These are phyloP conservation scores for Akanthomyces lecanii DNA, from an alignment of 2,329 filamentous ascomycete genomes.

Conservation along the genomic window DNA sequence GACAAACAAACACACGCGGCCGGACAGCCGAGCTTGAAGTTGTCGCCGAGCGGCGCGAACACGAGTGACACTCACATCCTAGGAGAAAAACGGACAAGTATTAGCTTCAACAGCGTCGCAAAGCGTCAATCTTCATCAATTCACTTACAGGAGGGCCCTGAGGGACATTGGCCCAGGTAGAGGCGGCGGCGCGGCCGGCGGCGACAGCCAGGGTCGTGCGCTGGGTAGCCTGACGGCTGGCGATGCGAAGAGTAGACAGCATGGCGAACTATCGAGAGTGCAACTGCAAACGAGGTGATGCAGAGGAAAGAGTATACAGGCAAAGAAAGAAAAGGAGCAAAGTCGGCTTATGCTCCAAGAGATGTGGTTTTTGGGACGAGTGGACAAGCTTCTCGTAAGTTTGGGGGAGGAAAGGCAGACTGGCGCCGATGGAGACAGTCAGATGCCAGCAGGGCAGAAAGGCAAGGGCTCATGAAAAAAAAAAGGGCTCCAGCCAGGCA, in stretches of 20 bases:
- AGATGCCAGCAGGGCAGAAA: conserved; percentile 10
- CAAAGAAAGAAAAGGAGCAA: conserved; percentile 3
- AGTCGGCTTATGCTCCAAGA: conserved; percentile 2
- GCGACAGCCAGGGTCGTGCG: conserved; percentile 39
- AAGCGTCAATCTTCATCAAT: not conserved
- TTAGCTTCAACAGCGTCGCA: conserved; percentile 19
- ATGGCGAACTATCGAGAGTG: conserved; percentile 35
- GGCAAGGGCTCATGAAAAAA: not conserved
- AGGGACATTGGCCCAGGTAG: conserved; percentile 85
- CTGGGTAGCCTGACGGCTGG: conserved; percentile 45
- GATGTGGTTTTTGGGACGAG: not conserved
- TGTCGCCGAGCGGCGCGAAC: conserved; percentile 8
- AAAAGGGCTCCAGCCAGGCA: not conserved
- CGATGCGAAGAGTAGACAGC: conserved; percentile 53
- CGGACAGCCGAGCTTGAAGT: conserved; percentile 23
- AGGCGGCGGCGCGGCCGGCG: conserved; percentile 56
- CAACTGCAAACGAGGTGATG: conserved; percentile 15
- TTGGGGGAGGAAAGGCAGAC: not conserved
- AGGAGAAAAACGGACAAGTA: conserved; percentile 8
- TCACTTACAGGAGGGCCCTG: conserved; percentile 84
- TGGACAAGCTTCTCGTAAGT: conserved; percentile 9
- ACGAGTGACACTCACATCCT: conserved; percentile 36
- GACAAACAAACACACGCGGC: conserved; percentile 18
- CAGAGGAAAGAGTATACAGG: not conserved
- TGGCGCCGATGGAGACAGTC: conserved; percentile 1